These are phyloP conservation scores for Debaryomyces udenii DNA, from an alignment of 1,139 yeast genomes.

Conservation along the genomic window DNA sequence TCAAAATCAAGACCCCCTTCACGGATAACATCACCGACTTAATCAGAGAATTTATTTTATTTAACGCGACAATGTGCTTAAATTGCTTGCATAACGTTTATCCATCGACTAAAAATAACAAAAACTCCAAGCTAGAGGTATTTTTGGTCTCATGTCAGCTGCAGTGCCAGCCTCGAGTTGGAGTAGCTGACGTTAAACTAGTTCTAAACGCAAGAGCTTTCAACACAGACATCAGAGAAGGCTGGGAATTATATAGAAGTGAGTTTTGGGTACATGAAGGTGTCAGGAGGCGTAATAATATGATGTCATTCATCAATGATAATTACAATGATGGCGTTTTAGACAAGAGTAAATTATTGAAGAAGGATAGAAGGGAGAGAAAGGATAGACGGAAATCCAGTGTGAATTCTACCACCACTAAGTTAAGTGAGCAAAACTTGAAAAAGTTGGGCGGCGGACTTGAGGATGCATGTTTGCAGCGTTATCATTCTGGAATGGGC, in stretches of 20 bases:
- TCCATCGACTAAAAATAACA: constrained; percentile 38
- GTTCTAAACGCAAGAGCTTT: constrained; percentile 82
- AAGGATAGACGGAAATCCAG: constrained; percentile 36
- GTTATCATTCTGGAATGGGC: constrained; percentile 11
- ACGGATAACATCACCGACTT: constrained; percentile 55
- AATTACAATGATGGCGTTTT: constrained; percentile 16
- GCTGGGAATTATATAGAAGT: constrained; percentile 92
- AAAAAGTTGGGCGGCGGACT: constrained; percentile 19
- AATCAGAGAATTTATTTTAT: constrained; percentile 42
- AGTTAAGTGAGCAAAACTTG: constrained; percentile 34
- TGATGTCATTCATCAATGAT: constrained; percentile 38
- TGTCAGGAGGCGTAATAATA: constrained; percentile 59
- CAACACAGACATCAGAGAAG: constrained; percentile 81
- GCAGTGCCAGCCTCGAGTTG: constrained; percentile 50
- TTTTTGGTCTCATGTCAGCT: constrained; percentile 47
- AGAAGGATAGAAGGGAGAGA: constrained; percentile 42
- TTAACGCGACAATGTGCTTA: constrained; percentile 31
- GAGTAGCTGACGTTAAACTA: constrained; percentile 61
- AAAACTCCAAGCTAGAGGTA: constrained; percentile 41
- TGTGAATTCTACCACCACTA: constrained; percentile 9
- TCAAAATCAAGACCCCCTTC: constrained; percentile 65
- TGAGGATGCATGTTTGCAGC: constrained; percentile 7
- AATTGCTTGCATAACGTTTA: constrained; percentile 36
- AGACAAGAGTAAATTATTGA: constrained; percentile 31
- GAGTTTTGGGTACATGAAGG: constrained; percentile 93